Evolutionary conservation across 2,329 filamentous ascomycete species (phyloP).

Genomic region (Arthroderma sp.): DNA sequence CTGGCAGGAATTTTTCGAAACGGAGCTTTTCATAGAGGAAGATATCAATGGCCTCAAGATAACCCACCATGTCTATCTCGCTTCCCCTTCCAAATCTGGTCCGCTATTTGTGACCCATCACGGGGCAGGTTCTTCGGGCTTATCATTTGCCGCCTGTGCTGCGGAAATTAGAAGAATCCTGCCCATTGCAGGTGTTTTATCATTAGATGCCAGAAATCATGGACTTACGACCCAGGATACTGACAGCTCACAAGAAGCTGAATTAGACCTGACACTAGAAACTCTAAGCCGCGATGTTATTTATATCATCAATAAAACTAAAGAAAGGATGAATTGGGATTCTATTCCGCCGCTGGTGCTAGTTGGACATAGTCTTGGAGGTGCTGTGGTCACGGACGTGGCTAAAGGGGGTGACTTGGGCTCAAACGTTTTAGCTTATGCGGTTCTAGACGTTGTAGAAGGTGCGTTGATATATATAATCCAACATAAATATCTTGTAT

Average conservation of each 20-base stretch:
- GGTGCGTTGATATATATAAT: conserved; percentile 27
- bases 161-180: conserved; percentile 64
- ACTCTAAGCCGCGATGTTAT: conserved; percentile 64
- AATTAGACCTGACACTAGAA: conserved; percentile 57
- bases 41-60: conserved; percentile 35
- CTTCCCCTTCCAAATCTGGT: conserved; percentile 57
- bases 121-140: conserved; percentile 81
- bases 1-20: conserved; percentile 85
- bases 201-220: conserved; percentile 76
- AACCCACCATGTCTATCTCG: conserved; percentile 76
- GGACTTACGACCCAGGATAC: conserved; percentile 48
- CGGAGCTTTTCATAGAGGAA: conserved; percentile 60
- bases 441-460: conserved; percentile 89
- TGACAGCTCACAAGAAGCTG: conserved; percentile 17
- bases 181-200: conserved; percentile 70
- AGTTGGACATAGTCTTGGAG: conserved; percentile 85
- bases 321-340: conserved; percentile 58
- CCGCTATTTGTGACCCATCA: conserved; percentile 91
- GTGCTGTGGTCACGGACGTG: conserved; percentile 77
- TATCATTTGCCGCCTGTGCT: conserved; percentile 77
- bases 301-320: conserved; percentile 55
- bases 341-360: conserved; percentile 63
- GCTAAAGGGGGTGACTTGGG: conserved; percentile 58
- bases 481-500: background rate
- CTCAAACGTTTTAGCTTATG: conserved; percentile 63